phyloP scores from a whole-genome alignment of 2,329 filamentous ascomycete species.

The Exophiala aquamarina region DNA sequence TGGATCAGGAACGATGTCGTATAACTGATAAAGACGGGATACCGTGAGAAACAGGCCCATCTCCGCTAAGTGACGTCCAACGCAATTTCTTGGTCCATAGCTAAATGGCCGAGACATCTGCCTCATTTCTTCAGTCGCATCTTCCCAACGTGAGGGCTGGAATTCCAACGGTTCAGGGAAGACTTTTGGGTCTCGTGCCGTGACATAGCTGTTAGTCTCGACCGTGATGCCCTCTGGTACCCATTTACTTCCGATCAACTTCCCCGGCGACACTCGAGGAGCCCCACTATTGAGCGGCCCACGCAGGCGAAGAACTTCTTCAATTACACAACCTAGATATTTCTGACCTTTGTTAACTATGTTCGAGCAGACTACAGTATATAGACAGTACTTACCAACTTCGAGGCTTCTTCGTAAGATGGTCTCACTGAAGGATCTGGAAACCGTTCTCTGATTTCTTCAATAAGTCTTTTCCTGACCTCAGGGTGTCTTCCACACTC shows the following conservation, averaged over 20 bases:
- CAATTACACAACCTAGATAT: background rate
- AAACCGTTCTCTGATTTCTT: constrained; percentile 5
- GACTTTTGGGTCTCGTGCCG: constrained; percentile 31
- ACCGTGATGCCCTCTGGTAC: constrained; percentile 2
- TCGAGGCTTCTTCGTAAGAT: constrained; percentile 3
- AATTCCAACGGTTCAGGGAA: constrained; percentile 32
- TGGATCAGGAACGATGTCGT: background rate
- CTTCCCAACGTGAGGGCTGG: constrained; percentile 36
- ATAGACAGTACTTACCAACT: constrained; percentile 1
- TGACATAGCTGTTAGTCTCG: background rate
- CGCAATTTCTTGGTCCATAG: constrained; percentile 4
- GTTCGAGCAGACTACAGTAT: too few species aligned
- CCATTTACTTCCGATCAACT: constrained; percentile 1
- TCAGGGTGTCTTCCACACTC: constrained; percentile 4
- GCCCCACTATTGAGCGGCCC: background rate
- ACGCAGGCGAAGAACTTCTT: constrained; percentile 1
- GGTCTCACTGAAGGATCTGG: constrained; percentile 2
- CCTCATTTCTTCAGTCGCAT: constrained; percentile 12
- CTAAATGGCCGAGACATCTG: constrained; percentile 28
- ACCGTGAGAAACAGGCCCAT: constrained; percentile 1
- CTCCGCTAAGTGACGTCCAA: constrained; percentile 3
- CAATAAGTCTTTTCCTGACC: background rate
- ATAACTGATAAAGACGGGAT: constrained; percentile 1
- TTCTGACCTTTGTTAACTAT: too few species aligned
- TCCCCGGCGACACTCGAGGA: background rate